phyloP scores from a whole-genome alignment of 2,329 filamentous ascomycete genomes.

The Curvularia lunata region DNA sequence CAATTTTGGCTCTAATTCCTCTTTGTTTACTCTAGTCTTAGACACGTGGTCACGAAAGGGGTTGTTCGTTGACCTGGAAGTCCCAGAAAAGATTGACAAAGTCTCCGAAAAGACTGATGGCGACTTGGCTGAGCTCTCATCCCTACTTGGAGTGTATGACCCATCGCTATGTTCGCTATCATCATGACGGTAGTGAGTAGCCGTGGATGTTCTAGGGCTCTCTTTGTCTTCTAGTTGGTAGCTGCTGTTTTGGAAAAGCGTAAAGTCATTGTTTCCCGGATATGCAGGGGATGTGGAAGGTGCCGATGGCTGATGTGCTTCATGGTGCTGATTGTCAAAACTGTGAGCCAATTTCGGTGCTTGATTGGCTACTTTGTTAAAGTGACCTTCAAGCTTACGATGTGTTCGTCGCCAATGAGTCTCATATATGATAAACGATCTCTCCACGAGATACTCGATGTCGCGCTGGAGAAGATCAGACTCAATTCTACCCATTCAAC shows the following conservation, averaged over 20 bases:
- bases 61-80: slow-evolving; percentile 11
- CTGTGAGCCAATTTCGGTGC: neutral
- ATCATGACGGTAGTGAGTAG: neutral
- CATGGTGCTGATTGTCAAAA: neutral
- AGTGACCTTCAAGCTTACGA: slow-evolving; percentile 5
- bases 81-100: neutral
- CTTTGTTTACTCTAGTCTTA: neutral
- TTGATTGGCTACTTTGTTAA: neutral
- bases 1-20: no score
- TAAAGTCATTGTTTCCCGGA: neutral
- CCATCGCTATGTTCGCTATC: neutral
- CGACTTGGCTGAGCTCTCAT: neutral
- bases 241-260: neutral
- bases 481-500: neutral
- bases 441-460: slow-evolving; percentile 2
- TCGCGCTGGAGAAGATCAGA: neutral
- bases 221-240: neutral
- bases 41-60: slow-evolving; percentile 4
- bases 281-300: neutral
- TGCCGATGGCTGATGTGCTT: neutral
- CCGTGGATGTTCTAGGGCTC: neutral
- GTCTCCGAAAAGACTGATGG: no score
- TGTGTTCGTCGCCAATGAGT: slow-evolving; percentile 2
- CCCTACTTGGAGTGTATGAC: neutral
- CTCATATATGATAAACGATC: slow-evolving; percentile 3